These are phyloP conservation scores for Murraya paniculata DNA, from an alignment of 345 rosid genomes.

Conservation along the genomic window DNA sequence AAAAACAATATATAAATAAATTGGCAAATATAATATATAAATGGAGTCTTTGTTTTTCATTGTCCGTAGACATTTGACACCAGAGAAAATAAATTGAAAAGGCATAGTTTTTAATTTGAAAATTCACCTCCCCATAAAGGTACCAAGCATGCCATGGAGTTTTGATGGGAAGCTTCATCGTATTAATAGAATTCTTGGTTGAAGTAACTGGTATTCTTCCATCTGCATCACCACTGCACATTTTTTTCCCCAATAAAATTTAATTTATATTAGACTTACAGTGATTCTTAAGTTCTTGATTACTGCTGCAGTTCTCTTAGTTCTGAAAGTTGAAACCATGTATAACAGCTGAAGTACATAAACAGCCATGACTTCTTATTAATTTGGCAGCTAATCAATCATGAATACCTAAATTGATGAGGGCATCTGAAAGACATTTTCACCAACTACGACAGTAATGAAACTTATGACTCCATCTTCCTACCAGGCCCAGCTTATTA, in stretches of 20 bases:
- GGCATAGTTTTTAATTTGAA: background rate
- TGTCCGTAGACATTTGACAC: no score
- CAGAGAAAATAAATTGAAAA: no score
- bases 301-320: background rate
- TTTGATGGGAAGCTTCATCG: slow-evolving; percentile 51
- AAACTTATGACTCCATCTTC: no score
- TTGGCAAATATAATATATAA: no score
- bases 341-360: background rate
- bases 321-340: background rate
- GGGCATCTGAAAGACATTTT: no score
- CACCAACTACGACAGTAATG: no score
- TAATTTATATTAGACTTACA: background rate
- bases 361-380: no score
- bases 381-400: no score
- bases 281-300: background rate
- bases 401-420: no score
- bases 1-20: no score
- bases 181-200: slow-evolving; percentile 57
- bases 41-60: no score
- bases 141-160: slow-evolving; percentile 88
- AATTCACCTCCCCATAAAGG: slow-evolving; percentile 48
- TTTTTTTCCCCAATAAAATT: background rate
- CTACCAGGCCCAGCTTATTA: no score
- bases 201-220: slow-evolving; percentile 88
- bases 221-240: slow-evolving; percentile 78